Evolutionary conservation across 768 basidiomycete genomes (phyloP), one percentile per base, ranked within the genome.

Genomic region (Megacollybia marginata): DNA sequence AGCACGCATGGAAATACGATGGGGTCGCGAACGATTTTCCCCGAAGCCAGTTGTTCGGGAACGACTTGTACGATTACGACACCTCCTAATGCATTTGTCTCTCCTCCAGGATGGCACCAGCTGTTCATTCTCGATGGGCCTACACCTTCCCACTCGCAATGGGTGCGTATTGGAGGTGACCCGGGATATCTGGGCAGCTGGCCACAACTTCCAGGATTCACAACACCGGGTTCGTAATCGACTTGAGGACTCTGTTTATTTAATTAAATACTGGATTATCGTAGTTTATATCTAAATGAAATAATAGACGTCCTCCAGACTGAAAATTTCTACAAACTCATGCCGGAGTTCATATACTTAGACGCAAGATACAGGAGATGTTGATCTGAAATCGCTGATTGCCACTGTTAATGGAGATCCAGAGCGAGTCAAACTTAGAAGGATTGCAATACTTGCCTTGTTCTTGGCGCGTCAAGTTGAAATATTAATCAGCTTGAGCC

Each of bases 121-220:
- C 44, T 82, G 11, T 81, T 73, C 53, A 63, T 81, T n/a, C 64
- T 82, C 18, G 78, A 79, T 46, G 78, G 77, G 2, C 75, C 77
- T 42, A 76, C 77, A 16, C 80, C 80, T 1, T 77, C 74, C 28
- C 69, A 70, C 42, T 76, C 76, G 32, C 55, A 65, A 13, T 75
- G 71, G 67, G 66, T 81, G 5, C 72, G 79, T 18, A 73, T 82
- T 42, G 79, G 79, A 0, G 76, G 74, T 0, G 80, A 82, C 51
- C 78, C 78, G 0, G 75, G 60, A 0, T 10, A 55, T 44, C 60
- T 80, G 9, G 78, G 78, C 0, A 75, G 78, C 48, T 80, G 78
- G 79, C 78, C 55, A 4, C 47, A 48, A 40, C n/a, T 56, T 1
- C 43, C 53, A 8, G 55, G 44, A 31, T 56, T 56, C 20, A 48